Evolutionary conservation across 2,329 filamentous ascomycete species (phyloP), one percentile per base, ranked within the genome.

Genomic region (Lithohypha guttulata): DNA sequence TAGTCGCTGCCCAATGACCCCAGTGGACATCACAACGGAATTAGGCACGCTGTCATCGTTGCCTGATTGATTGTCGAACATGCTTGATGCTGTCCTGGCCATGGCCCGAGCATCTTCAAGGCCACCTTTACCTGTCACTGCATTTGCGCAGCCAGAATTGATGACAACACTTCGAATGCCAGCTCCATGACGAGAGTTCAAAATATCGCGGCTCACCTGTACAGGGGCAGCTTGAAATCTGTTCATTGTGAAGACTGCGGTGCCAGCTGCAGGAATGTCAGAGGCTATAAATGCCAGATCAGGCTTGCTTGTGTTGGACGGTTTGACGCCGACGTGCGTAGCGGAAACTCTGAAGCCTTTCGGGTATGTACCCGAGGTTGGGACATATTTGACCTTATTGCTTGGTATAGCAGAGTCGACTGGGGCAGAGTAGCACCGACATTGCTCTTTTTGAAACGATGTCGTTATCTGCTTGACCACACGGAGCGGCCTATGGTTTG

Each of bases 11-110:
- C 91, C 91, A 57, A 98, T 98, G 30, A 98, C 91, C 39, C 91
- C 91, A 2, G 91, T 98, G 59, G 86, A 95, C 91, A 98, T 96
- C 45, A 96, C 89, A 33, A 98, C 70, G n/a, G 84, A 91, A 49
- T 69, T 71, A 25, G 71, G 65, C 62, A 63, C 49, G 57, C 56
- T 34, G 61, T 58, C 29, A 45, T 51, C 34, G 43, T 42, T 45
- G 13, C 57, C 47, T 4, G 56, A 48, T 30, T 43, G 39, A 5
- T 59, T 52, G n/a, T 61, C 61, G 46, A 75, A 75, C 51, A 72
- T 74, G 39, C 75, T 67, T 57, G 95, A 86, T 5, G 87, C 84
- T 47, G 76, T 77, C 45, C 66, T 65, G 11, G 81, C 84, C 91
- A 98, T 98, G 42, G 71, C 73, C 42, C 74, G 71, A 7, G 91